A percentile compares a stretch with the other conserved stretches of the same genome.
phyloP scores from a whole-genome alignment of 116 monocot genomes.

The Cymodocea nodosa region DNA sequence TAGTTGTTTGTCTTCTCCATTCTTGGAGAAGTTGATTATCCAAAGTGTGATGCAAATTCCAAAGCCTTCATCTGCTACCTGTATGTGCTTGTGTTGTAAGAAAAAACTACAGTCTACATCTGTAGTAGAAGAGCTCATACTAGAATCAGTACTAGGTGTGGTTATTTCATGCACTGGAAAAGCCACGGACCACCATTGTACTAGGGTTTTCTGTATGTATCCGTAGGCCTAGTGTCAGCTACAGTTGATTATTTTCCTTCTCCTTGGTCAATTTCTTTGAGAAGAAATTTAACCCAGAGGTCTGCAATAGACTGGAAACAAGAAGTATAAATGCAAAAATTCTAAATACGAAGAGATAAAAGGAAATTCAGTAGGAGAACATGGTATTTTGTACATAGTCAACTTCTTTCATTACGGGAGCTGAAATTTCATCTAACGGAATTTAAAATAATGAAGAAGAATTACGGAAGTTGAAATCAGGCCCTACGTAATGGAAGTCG shows the following conservation, averaged over 20 bases:
- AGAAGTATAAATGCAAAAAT: not conserved
- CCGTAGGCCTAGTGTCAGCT: not conserved
- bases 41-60: not conserved
- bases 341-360: not conserved
- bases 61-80: not conserved
- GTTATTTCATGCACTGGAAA: no score
- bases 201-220: not conserved
- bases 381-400: no score
- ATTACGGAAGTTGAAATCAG: no score
- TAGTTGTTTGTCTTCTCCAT: not conserved
- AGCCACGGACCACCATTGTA: not conserved
- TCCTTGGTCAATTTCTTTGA: constrained; percentile 79
- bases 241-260: constrained; percentile 26
- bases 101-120: not conserved
- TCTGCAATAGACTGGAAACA: constrained; percentile 66
- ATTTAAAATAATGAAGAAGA: no score
- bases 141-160: not conserved
- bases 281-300: constrained; percentile 93
- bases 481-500: no score
- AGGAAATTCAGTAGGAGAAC: no score
- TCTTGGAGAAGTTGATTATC: not conserved
- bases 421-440: no score
- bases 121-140: not conserved
- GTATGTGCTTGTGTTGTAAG: not conserved
- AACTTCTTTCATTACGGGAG: no score